These are phyloP conservation scores for Aspergillus japonicus DNA, from an alignment of 2,329 filamentous ascomycete genomes.

Conservation along the genomic window DNA sequence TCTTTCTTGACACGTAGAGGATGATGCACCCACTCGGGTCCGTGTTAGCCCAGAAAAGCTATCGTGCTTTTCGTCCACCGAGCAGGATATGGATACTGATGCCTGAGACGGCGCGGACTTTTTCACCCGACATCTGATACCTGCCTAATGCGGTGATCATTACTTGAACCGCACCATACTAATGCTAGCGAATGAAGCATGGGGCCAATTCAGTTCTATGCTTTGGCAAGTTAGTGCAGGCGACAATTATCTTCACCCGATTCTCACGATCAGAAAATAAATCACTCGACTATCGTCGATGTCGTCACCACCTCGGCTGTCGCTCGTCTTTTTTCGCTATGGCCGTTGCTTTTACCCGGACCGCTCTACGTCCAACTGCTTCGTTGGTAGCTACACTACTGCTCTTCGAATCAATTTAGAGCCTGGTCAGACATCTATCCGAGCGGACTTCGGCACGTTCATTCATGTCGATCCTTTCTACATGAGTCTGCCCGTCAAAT, in stretches of 20 bases:
- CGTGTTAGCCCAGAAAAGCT: neutral
- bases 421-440: neutral
- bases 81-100: neutral
- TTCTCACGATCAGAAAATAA: neutral
- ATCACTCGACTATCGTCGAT: neutral
- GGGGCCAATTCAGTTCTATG: neutral
- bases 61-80: neutral
- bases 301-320: conserved; percentile 1
- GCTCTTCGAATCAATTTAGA: neutral
- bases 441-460: neutral
- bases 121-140: neutral
- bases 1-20: neutral
- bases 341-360: conserved; percentile 3
- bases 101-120: neutral
- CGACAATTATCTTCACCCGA: neutral
- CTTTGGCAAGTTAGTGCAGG: neutral
- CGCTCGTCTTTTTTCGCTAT: neutral
- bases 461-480: neutral
- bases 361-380: neutral
- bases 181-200: neutral
- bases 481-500: neutral
- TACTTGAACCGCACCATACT: neutral
- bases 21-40: conserved; percentile 3
- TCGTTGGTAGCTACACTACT: neutral
- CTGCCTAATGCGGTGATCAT: neutral